Evolutionary conservation across 345 rosid genomes (phyloP).

Genomic region (Cardamine occulta): DNA sequence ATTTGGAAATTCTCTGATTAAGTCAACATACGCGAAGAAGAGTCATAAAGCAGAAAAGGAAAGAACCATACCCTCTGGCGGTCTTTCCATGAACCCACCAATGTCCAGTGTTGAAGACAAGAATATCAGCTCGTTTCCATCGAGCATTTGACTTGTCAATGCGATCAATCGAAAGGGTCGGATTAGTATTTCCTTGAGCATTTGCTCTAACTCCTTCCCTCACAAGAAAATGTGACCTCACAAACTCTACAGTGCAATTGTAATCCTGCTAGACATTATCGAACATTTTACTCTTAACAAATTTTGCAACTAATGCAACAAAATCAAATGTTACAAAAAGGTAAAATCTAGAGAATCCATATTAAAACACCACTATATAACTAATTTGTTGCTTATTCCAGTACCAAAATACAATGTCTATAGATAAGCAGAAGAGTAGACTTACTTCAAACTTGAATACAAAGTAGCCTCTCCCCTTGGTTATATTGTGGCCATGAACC

Average conservation of each 20-base stretch:
- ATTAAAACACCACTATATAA: neutral
- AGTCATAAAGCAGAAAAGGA: conserved; percentile 19
- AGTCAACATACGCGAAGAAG: neutral
- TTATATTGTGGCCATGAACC: conserved; percentile 73
- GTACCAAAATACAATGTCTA: neutral
- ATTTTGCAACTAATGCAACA: neutral
- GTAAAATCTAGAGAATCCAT: conserved; percentile 15
- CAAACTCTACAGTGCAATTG: conserved; percentile 82
- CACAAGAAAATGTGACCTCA: conserved; percentile 96
- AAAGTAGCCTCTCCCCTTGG: conserved; percentile 86
- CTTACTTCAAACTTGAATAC: conserved; percentile 76
- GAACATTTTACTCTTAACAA: conserved; percentile 14
- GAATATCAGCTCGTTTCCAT: conserved; percentile 85
- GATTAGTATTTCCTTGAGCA: conserved; percentile 76
- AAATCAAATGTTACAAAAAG: neutral
- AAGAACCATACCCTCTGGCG: conserved; percentile 69
- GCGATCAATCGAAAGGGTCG: conserved; percentile 76
- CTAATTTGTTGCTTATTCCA: neutral
- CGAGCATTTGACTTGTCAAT: conserved; percentile 71
- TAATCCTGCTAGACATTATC: conserved; percentile 60
- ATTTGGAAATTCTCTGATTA: neutral
- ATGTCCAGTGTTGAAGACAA: conserved; percentile 92
- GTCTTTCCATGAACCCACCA: conserved; percentile 99
- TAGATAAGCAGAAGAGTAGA: neutral
- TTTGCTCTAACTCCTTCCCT: conserved; percentile 79